phyloP scores from a whole-genome alignment of 2,329 filamentous ascomycete species.

The Zasmidium angulare region DNA sequence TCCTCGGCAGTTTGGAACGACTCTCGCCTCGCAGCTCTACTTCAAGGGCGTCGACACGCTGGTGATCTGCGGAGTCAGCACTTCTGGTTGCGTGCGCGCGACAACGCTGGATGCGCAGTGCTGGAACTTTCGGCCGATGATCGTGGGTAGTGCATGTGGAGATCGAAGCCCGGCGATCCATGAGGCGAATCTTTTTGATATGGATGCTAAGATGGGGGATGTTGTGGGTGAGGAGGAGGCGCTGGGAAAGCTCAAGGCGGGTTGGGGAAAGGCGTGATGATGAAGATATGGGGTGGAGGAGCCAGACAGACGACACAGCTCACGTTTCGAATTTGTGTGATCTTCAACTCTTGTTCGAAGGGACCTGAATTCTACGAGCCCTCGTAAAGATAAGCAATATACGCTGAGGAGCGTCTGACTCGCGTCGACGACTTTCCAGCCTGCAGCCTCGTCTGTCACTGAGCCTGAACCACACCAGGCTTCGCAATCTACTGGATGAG shows the following conservation, averaged over 20 bases:
- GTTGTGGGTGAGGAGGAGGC: conserved; percentile 25
- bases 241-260: conserved; percentile 14
- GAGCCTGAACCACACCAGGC: too few species aligned
- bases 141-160: conserved; percentile 26
- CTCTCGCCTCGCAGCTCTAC: conserved; percentile 9
- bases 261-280: not conserved
- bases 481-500: too few species aligned
- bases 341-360: too few species aligned
- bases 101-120: conserved; percentile 27
- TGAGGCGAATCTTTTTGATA: conserved; percentile 28
- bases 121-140: conserved; percentile 24
- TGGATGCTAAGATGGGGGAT: conserved; percentile 30
- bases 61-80: conserved; percentile 26
- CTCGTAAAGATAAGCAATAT: too few species aligned
- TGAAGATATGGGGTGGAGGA: not conserved
- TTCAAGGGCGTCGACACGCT: conserved; percentile 22
- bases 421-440: too few species aligned
- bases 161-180: conserved; percentile 25
- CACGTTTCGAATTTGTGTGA: not conserved
- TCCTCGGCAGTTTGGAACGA: conserved; percentile 29
- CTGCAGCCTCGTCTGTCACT: too few species aligned
- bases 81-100: conserved; percentile 26
- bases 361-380: too few species aligned
- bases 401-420: too few species aligned
- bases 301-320: not conserved